Evolutionary conservation across 2,329 filamentous ascomycete genomes (phyloP).

Genomic region (Penicillium sp.): DNA sequence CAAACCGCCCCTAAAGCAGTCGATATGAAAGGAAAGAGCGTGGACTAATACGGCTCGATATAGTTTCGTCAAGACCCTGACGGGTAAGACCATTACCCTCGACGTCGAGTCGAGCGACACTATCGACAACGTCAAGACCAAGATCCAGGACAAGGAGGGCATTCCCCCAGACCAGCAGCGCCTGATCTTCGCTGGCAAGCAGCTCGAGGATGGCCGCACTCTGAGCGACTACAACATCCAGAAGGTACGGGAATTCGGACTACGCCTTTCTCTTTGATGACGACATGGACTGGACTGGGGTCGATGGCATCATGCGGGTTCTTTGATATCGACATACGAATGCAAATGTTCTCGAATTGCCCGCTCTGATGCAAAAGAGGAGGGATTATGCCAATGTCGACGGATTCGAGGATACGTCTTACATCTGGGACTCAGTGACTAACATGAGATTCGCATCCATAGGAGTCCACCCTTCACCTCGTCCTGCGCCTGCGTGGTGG

Average conservation of each 20-base stretch:
- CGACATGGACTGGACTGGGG: slow-evolving; percentile 10
- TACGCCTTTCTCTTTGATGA: slow-evolving; percentile 10
- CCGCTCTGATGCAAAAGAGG: slow-evolving; percentile 13
- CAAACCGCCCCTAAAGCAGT: slow-evolving; percentile 21
- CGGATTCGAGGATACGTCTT: slow-evolving; percentile 2
- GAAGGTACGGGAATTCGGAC: slow-evolving; percentile 67
- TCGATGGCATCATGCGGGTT: slow-evolving; percentile 5
- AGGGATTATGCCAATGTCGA: slow-evolving; percentile 1
- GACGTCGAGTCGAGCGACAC: slow-evolving; percentile 99
- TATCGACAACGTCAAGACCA: slow-evolving; percentile 99
- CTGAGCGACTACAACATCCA: slow-evolving; percentile 99
- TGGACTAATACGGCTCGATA: slow-evolving; percentile 32
- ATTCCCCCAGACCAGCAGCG: slow-evolving; percentile 98
- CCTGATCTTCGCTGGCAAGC: slow-evolving; percentile 98
- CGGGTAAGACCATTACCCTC: slow-evolving; percentile 99
- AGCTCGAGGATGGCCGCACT: slow-evolving; percentile 97
- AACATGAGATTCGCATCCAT: slow-evolving; percentile 33
- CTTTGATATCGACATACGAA: slow-evolving; percentile 5
- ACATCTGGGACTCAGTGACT: slow-evolving; percentile 28
- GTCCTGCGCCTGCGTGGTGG: slow-evolving; percentile 98
- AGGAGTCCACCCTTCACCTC: slow-evolving; percentile 98
- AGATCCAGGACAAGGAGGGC: slow-evolving; percentile 99
- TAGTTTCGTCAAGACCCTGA: slow-evolving; percentile 99
- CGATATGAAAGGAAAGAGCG: slow-evolving; percentile 19
- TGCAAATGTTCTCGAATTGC: not conserved